phyloP scores from a whole-genome alignment of 108 stramenopile species.

The Nitzschia sp. region DNA sequence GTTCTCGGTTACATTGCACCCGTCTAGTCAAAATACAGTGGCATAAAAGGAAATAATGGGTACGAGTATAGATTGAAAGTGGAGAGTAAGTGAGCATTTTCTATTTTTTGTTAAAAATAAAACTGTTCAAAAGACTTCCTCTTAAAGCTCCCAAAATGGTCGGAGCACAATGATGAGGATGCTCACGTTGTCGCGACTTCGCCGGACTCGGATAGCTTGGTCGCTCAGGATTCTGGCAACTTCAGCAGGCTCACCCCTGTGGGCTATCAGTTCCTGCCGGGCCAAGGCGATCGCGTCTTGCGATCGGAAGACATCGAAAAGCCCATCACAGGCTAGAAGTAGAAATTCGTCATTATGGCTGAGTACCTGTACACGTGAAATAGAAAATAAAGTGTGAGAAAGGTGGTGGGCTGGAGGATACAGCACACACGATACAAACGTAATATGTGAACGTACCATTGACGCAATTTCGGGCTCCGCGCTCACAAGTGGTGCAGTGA shows the following conservation, averaged over 20 bases:
- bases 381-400: constrained; percentile 13
- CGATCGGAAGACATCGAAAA: constrained; percentile 96
- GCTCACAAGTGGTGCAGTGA: constrained; percentile 88
- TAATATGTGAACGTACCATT: constrained; percentile 62
- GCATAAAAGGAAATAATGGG: background rate
- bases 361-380: constrained; percentile 63
- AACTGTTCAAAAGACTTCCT: constrained; percentile 4
- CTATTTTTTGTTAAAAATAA: too few relatives aligned
- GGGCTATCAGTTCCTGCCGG: constrained; percentile 80
- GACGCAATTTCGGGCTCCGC: constrained; percentile 92
- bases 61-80: background rate
- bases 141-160: constrained; percentile 82
- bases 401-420: background rate
- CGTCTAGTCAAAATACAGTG: too few relatives aligned
- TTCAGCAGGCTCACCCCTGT: constrained; percentile 90
- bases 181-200: constrained; percentile 93
- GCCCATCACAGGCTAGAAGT: constrained; percentile 95
- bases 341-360: constrained; percentile 94
- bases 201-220: constrained; percentile 89
- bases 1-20: too few relatives aligned
- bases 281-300: constrained; percentile 93
- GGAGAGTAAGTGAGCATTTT: too few relatives aligned
- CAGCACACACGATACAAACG: background rate
- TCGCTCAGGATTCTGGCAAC: constrained; percentile 88
- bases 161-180: constrained; percentile 90